phyloP scores from a whole-genome alignment of 345 rosid species.

The Corchorus olitorius region DNA sequence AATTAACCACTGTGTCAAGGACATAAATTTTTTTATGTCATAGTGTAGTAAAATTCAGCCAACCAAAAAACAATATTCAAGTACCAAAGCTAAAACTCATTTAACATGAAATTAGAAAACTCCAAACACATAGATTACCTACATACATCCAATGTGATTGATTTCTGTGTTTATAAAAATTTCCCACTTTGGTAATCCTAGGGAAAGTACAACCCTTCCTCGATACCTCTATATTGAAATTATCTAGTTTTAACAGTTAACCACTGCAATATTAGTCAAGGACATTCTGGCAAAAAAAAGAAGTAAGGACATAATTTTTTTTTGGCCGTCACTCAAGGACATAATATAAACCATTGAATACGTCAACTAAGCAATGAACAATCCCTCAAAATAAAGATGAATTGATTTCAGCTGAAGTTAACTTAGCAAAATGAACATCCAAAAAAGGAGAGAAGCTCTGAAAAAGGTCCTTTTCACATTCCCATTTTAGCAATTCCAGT shows the following conservation, averaged over 20 bases:
- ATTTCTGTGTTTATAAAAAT: neutral
- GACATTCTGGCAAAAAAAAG: neutral
- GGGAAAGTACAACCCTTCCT: neutral
- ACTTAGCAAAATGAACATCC: neutral
- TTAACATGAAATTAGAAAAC: neutral
- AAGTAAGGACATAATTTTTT: no score
- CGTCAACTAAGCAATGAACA: neutral
- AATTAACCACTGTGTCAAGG: no score
- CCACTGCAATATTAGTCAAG: neutral
- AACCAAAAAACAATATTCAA: neutral
- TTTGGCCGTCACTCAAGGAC: neutral
- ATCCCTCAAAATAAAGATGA: neutral
- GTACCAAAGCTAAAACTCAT: conserved; percentile 1
- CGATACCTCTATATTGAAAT: neutral
- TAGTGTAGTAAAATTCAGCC: neutral
- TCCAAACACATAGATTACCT: neutral
- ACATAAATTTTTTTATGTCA: no score
- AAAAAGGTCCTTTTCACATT: neutral
- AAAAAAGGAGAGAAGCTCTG: neutral
- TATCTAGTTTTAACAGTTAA: neutral
- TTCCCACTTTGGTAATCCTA: neutral
- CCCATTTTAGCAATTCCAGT: neutral
- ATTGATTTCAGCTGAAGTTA: neutral
- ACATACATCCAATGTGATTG: neutral
- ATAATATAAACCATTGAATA: neutral